phyloP scores from a whole-genome alignment of 2,329 filamentous ascomycete genomes.

The Penicillium thymicola region DNA sequence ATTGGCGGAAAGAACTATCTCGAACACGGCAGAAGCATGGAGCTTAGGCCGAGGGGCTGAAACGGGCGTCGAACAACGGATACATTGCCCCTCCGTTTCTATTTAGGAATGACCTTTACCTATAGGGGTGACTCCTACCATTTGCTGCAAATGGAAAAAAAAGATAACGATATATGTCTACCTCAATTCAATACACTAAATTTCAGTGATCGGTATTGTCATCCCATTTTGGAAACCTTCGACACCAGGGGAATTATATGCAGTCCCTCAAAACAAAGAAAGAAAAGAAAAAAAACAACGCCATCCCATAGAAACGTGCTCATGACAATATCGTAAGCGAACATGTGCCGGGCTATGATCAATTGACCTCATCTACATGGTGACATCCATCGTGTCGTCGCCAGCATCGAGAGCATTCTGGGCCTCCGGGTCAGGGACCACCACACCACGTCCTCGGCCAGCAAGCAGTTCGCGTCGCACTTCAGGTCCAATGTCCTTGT shows the following conservation, averaged over 20 bases:
- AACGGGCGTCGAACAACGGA: background rate
- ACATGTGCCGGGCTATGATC: slow-evolving; percentile 17
- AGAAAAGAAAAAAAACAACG: slow-evolving; percentile 20
- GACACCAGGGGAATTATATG: slow-evolving; percentile 26
- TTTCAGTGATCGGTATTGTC: slow-evolving; percentile 1
- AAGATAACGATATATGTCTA: slow-evolving; percentile 2
- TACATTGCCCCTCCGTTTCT: background rate
- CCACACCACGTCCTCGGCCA: slow-evolving; percentile 78
- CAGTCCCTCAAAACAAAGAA: slow-evolving; percentile 17
- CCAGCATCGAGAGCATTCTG: slow-evolving; percentile 64
- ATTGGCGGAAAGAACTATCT: slow-evolving; percentile 2
- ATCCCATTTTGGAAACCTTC: slow-evolving; percentile 13
- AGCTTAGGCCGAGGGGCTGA: background rate
- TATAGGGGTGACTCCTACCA: background rate
- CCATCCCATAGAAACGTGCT: slow-evolving; percentile 26
- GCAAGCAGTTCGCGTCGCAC: slow-evolving; percentile 84
- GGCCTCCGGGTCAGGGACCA: slow-evolving; percentile 45
- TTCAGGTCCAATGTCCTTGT: slow-evolving; percentile 85
- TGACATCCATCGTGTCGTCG: slow-evolving; percentile 89
- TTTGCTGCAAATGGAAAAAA: background rate
- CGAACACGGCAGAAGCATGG: background rate
- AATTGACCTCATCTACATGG: slow-evolving; percentile 27
- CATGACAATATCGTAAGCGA: slow-evolving; percentile 25
- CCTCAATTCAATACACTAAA: slow-evolving; percentile 1
- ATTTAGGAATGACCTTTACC: background rate